Conservation (phyloP, 2,329 filamentous ascomycete species). For the Colletotrichum sansevieriae region DNA sequence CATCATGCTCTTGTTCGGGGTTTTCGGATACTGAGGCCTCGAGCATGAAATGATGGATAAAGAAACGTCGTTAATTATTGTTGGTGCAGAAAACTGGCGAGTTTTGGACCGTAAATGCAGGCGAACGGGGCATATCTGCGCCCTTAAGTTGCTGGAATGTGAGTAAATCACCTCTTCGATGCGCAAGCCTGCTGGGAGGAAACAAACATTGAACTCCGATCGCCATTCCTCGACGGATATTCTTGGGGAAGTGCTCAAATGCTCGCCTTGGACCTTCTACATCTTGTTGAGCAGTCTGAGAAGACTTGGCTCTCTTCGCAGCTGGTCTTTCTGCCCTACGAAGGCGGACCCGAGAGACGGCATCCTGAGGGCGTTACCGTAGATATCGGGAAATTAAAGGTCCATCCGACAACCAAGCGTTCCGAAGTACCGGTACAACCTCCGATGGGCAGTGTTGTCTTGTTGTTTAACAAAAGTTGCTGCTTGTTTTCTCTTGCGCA, state of each 20-base stretch:
- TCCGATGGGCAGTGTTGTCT: conserved; percentile 27
- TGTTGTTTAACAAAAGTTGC: conserved; percentile 20
- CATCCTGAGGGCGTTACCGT: background rate
- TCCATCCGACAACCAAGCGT: conserved; percentile 15
- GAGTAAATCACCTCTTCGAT: conserved; percentile 5
- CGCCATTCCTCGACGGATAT: background rate
- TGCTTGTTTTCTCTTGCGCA: conserved; percentile 26
- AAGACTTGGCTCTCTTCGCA: background rate
- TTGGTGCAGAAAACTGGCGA: conserved; percentile 24
- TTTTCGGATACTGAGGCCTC: background rate
- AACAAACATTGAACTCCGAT: background rate
- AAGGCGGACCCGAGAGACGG: conserved; percentile 13
- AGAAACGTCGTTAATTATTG: background rate
- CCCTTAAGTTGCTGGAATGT: conserved; percentile 9
- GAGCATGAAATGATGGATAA: conserved; percentile 1
- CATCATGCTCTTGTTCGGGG: background rate
- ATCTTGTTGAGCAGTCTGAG: too few relatives aligned
- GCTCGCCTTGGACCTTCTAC: too few relatives aligned
- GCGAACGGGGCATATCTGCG: conserved; percentile 2
- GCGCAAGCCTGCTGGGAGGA: conserved; percentile 1
- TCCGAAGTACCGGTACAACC: conserved; percentile 21
- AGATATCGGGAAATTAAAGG: conserved; percentile 1
- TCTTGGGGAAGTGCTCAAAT: too few relatives aligned
- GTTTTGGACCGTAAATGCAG: conserved; percentile 12
- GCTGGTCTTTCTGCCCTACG: conserved; percentile 1